phyloP scores from a whole-genome alignment of 179 eudicot species.

The Silene vulgaris region DNA sequence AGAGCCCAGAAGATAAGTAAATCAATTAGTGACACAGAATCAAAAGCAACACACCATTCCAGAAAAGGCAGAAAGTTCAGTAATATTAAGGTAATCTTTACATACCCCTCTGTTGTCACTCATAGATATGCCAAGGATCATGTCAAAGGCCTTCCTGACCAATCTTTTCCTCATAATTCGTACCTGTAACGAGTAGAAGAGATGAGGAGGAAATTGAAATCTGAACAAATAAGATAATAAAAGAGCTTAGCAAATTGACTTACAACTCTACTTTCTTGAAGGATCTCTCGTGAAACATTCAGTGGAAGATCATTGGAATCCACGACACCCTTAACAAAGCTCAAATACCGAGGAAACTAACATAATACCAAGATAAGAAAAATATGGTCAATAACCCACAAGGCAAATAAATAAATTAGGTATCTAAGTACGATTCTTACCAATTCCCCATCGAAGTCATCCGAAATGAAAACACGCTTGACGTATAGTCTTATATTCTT shows the following conservation, averaged over 20 bases:
- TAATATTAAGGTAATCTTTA: neutral
- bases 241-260: constrained; percentile 30
- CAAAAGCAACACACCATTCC: neutral
- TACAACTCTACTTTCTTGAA: constrained; percentile 96
- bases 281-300: constrained; percentile 95
- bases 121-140: constrained; percentile 86
- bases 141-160: constrained; percentile 93
- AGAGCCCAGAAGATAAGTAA: constrained; percentile 5
- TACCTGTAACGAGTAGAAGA: constrained; percentile 41
- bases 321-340: constrained; percentile 92
- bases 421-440: constrained; percentile 33
- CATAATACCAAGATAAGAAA: constrained; percentile 8
- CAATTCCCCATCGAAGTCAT: constrained; percentile 97
- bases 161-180: constrained; percentile 83
- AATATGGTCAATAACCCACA: constrained; percentile 1
- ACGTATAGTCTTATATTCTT: constrained; percentile 91
- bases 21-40: neutral
- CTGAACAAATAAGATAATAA: neutral
- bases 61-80: neutral
- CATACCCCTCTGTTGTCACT: constrained; percentile 86
- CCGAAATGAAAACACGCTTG: constrained; percentile 91
- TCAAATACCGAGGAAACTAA: constrained; percentile 86
- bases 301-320: constrained; percentile 97
- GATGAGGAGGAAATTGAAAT: neutral
- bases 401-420: neutral